phyloP scores from a whole-genome alignment of 2,329 filamentous ascomycete genomes.

The Scedosporium boydii region DNA sequence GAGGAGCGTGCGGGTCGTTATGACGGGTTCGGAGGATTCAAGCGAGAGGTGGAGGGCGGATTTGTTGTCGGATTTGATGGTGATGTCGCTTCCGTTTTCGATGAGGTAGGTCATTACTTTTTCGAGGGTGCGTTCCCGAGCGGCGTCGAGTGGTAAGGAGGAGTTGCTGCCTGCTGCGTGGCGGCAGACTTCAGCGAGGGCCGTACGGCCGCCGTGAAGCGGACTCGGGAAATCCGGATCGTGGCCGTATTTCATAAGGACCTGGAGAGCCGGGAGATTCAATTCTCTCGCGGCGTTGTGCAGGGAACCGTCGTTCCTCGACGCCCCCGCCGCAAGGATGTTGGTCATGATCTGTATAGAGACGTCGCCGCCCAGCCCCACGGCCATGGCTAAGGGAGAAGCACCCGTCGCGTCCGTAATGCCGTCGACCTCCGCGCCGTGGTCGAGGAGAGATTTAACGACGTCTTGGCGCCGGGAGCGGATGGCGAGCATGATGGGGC shows the following conservation, averaged over 20 bases:
- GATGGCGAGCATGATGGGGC: constrained; percentile 52
- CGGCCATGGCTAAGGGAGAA: constrained; percentile 52
- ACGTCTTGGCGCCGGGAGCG: constrained; percentile 45
- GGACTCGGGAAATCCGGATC: constrained; percentile 56
- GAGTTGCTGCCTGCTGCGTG: constrained; percentile 32
- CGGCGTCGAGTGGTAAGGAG: constrained; percentile 31
- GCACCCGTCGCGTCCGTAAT: constrained; percentile 42
- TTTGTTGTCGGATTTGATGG: constrained; percentile 46
- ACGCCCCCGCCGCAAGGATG: constrained; percentile 45
- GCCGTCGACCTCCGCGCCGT: constrained; percentile 50
- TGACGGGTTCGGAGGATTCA: constrained; percentile 43
- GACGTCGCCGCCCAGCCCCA: constrained; percentile 41
- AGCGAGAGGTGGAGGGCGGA: constrained; percentile 51
- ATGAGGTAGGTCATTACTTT: constrained; percentile 48
- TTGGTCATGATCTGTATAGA: constrained; percentile 44
- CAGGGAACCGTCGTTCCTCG: constrained; percentile 55
- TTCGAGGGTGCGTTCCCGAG: constrained; percentile 44
- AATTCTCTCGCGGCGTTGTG: constrained; percentile 55
- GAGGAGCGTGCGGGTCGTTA: constrained; percentile 47
- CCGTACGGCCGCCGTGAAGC: constrained; percentile 51
- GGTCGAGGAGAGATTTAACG: constrained; percentile 44
- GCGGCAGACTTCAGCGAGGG: constrained; percentile 54
- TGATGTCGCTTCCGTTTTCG: constrained; percentile 45
- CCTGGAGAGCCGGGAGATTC: constrained; percentile 44
- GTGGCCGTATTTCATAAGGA: constrained; percentile 50